Base-by-base conservation (phyloP, 352 stramenopile genomes). In the Pythium monospermum region DNA sequence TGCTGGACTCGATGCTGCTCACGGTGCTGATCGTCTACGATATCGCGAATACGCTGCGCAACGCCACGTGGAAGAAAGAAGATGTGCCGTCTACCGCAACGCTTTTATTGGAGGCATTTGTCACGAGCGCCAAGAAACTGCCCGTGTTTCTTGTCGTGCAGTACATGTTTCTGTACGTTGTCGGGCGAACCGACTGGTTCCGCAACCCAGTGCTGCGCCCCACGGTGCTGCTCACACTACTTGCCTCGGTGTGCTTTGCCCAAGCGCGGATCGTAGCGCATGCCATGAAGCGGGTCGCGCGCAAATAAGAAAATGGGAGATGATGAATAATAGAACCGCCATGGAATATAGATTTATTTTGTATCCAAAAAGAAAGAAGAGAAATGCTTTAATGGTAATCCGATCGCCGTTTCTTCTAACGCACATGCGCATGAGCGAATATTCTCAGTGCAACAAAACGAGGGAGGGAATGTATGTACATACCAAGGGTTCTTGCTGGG, bases 171-270 rank as follows among this genome's bases (percentile, higher is more conserved):
- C 69, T 91, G 6, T 83, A 80, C 63, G 61, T 77, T 39, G 55
- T 84, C 15, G 76, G 73, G 0, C 75, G 75, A 19, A 87, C 72
- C 0, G 80, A 91, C 57, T 70, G 59, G 66, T 85, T 91, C 49
- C 65, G 71, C 64, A 87, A 91, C 63, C 80, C 80, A 1, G 80
- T 91, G 59, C 58, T 91, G 8, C 80, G 80, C 30, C 80, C 80
- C 30, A 64, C 84, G 6, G 75, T 85, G 56, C 71, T 77, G n/a
- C 79, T 82, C 53, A 48, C 61, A 57, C 64, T 79, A 37, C 59
- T 85, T 19, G 64, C 44, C 5, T 54, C 63, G 10, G 39, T 82
- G n/a, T 53, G 53, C 21, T 50, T 64, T 3, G 48, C 80, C 21
- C 69, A 81, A 52, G 60, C 76, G 42, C 73, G 78, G 44, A 70